A percentile compares a stretch with the other conserved stretches of the same genome.
Conservation (phyloP, 2,329 filamentous ascomycete species). For the Rhynchosporium secalis region DNA sequence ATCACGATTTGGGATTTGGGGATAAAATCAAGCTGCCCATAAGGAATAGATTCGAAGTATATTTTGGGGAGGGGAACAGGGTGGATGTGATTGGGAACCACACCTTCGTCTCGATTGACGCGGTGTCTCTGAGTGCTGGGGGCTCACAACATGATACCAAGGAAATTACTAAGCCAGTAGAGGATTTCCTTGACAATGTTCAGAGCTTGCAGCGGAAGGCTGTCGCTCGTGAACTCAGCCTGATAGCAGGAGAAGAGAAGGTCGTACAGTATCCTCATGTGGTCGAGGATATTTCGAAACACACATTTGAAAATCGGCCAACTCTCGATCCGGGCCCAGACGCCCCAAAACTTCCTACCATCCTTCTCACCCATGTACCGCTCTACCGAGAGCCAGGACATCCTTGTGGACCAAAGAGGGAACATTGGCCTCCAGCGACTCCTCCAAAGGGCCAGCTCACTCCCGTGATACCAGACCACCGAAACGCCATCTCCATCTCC, state of each 20-base stretch:
- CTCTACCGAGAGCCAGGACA: conserved; percentile 80
- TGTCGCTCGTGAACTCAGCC: conserved; percentile 66
- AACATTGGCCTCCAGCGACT: conserved; percentile 74
- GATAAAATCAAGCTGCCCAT: conserved; percentile 79
- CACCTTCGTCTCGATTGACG: conserved; percentile 89
- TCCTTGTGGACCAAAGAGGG: conserved; percentile 82
- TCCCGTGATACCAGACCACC: conserved; percentile 61
- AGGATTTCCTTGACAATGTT: conserved; percentile 72
- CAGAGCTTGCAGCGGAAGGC: conserved; percentile 65
- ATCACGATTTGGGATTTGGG: conserved; percentile 93
- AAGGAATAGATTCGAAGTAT: conserved; percentile 79
- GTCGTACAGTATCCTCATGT: conserved; percentile 58
- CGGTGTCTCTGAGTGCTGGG: conserved; percentile 79
- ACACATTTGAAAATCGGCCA: conserved; percentile 42
- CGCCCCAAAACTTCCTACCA: conserved; percentile 70
- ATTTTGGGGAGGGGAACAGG: conserved; percentile 88
- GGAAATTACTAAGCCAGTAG: conserved; percentile 73
- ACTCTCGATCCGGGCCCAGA: conserved; percentile 47
- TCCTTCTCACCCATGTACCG: conserved; percentile 89
- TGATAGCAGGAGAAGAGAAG: conserved; percentile 58
- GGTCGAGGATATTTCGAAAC: conserved; percentile 52
- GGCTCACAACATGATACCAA: conserved; percentile 51
- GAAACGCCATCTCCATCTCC: conserved; percentile 75
- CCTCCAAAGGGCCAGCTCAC: conserved; percentile 58
- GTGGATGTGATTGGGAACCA: conserved; percentile 94